Evolutionary conservation across 148 eudicot species (phyloP).

Genomic region (Vaccinium darrowii): DNA sequence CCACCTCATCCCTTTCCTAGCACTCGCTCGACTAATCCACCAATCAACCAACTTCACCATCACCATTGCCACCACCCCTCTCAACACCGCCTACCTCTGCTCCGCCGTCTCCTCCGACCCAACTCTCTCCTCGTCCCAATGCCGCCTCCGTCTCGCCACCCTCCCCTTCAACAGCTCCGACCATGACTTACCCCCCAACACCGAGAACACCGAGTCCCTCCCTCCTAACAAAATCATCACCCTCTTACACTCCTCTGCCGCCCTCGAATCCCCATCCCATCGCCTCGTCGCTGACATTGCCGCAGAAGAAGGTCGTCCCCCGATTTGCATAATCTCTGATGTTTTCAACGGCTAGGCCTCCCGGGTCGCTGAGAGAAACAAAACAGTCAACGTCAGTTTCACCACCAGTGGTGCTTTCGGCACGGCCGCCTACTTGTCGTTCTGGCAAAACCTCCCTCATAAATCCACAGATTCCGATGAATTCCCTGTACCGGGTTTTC

Average conservation of each 20-base stretch:
- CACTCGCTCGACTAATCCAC: slow-evolving; percentile 44
- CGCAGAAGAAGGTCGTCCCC: slow-evolving; percentile 35
- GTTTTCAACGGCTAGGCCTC: slow-evolving; percentile 67
- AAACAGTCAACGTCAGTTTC: slow-evolving; percentile 49
- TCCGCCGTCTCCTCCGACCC: slow-evolving; percentile 20
- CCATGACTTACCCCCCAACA: slow-evolving; percentile 47
- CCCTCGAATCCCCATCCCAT: slow-evolving; percentile 33
- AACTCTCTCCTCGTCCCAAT: background rate
- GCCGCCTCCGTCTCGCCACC: slow-evolving; percentile 22
- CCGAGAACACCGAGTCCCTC: slow-evolving; percentile 47
- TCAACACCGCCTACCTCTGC: slow-evolving; percentile 37
- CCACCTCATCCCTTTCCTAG: slow-evolving; percentile 62
- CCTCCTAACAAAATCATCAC: slow-evolving; percentile 23
- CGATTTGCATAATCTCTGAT: slow-evolving; percentile 57
- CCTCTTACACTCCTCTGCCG: slow-evolving; percentile 38
- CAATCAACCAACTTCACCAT: slow-evolving; percentile 32
- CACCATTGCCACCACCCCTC: slow-evolving; percentile 57
- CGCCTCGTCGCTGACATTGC: slow-evolving; percentile 24
- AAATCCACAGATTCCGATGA: slow-evolving; percentile 29
- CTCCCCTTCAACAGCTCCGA: slow-evolving; percentile 44
- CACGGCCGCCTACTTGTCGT: slow-evolving; percentile 45
- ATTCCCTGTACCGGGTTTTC: slow-evolving; percentile 62
- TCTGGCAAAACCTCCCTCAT: slow-evolving; percentile 77
- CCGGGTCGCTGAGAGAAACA: slow-evolving; percentile 38
- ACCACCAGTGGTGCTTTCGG: slow-evolving; percentile 88